Percentiles rank a stretch among this genome's conserved stretches.
Conservation (phyloP, 1,284 basidiomycete species). For the Uromyces viciae-fabae region DNA sequence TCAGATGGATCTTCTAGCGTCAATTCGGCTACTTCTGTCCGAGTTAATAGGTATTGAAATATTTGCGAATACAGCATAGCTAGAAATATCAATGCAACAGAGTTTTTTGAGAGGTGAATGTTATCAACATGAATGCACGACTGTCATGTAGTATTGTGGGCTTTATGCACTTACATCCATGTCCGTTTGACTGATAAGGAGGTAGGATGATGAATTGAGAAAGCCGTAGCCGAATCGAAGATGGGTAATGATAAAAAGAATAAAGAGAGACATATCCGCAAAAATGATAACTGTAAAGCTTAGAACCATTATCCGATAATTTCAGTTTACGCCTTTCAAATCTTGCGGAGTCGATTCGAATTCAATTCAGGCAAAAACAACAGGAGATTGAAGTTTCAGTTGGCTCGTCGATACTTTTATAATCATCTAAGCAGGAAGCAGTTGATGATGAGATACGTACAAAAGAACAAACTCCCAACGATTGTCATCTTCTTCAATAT, state of each 20-base stretch:
- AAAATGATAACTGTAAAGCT: slow-evolving; percentile 70
- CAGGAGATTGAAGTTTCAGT: background rate
- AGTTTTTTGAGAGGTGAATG: slow-evolving; percentile 17
- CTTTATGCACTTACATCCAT: slow-evolving; percentile 69
- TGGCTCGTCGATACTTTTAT: background rate
- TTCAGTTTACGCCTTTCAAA: slow-evolving; percentile 74
- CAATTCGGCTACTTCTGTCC: slow-evolving; percentile 73
- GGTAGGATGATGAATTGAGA: slow-evolving; percentile 92
- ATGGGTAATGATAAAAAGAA: slow-evolving; percentile 88
- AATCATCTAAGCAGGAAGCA: background rate
- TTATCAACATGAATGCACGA: no score
- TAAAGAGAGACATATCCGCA: slow-evolving; percentile 86
- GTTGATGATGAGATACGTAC: slow-evolving; percentile 47
- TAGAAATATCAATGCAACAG: slow-evolving; percentile 52
- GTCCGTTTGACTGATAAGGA: slow-evolving; percentile 82
- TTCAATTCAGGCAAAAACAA: background rate
- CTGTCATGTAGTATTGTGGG: background rate
- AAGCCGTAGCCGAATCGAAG: slow-evolving; percentile 74
- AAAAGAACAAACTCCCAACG: slow-evolving; percentile 57
- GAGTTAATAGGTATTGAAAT: slow-evolving; percentile 70
- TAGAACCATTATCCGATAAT: slow-evolving; percentile 57
- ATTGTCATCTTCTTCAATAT: slow-evolving; percentile 65
- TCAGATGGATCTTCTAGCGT: slow-evolving; percentile 97
- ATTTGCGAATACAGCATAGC: slow-evolving; percentile 83
- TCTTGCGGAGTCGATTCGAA: slow-evolving; percentile 56